Evolutionary conservation across 345 rosid genomes (phyloP), one percentile per base, ranked within the genome.

Genomic region (Citrus glauca): DNA sequence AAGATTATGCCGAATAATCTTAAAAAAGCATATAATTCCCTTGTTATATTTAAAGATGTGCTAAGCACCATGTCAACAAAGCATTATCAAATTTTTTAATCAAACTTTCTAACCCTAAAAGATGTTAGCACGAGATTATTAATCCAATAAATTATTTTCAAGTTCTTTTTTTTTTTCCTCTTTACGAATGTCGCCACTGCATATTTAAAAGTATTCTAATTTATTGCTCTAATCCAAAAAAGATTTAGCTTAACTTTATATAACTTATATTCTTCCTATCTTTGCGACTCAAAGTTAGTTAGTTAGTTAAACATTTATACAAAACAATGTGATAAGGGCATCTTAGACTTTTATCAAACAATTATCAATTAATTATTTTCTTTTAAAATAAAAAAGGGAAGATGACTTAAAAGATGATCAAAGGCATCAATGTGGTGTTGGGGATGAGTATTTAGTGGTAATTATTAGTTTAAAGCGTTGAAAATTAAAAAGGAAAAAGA

Each of bases 1-100:
- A 65, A 37, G 61, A 66, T 56, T 56, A 38, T 56, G 81, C 71
- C 25, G 24, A 40, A 10, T 22, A n/a, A 68, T 38, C 19, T 68
- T 2, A 22, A 32, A n/a, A n/a, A 32, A 32, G 33, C 33, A 32
- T 32, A 32, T 4, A 32, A 35, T 33, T 65, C 40, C 38, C n/a
- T 9, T 57, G 10, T 27, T 64, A 59, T 68, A 32, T 56, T 38
- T 25, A 42, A 53, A n/a, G 42, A 71, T 78, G 48, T 71, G 80
- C 30, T 22, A 72, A 40, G 24, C 71, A 19, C 25, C 56, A 50
- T 71, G 64, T 55, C 27, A 13, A 48, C 27, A 35, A 6, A 32
- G 22, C 24, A 60, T 22, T 30, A 27, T 77, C 11, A 30, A 42
- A 4, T 72, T 65, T 7, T 32, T 32, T 32, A n/a, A 30, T 48